phyloP scores from a whole-genome alignment of 345 rosid genomes.

The Populus pruinosa region DNA sequence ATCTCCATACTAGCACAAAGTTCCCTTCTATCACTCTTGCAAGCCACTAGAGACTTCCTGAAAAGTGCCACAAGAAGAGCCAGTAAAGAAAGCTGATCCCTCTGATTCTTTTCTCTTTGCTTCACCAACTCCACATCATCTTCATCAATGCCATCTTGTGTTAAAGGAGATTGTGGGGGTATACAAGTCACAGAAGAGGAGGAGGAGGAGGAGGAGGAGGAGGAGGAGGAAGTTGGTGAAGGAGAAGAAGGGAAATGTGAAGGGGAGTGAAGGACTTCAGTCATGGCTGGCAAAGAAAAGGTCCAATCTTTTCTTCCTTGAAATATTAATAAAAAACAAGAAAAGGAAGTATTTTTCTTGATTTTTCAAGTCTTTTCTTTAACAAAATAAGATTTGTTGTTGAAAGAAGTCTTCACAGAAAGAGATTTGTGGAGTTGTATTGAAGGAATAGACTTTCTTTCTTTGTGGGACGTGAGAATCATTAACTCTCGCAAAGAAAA shows the following conservation, averaged over 20 bases:
- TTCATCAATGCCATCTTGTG: constrained; percentile 12
- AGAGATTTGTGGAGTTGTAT: constrained; percentile 33
- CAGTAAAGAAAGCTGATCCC: constrained; percentile 31
- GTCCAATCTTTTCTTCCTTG: constrained; percentile 5
- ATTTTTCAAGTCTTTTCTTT: background rate
- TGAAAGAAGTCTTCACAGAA: background rate
- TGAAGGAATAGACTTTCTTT: constrained; percentile 30
- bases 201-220: constrained; percentile 34
- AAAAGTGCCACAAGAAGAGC: constrained; percentile 22
- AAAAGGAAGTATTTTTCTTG: background rate
- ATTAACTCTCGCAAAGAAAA: constrained; percentile 20
- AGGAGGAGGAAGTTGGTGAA: constrained; percentile 14
- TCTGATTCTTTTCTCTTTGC: constrained; percentile 10
- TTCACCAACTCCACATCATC: constrained; percentile 15
- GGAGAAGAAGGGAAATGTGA: constrained; percentile 58
- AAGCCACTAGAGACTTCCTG: constrained; percentile 30
- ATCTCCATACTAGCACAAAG: constrained; percentile 31
- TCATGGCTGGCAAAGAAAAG: constrained; percentile 50
- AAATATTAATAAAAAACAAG: constrained; percentile 1
- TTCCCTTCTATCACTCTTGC: constrained; percentile 24
- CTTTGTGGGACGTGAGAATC: constrained; percentile 34
- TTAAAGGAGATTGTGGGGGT: constrained; percentile 19
- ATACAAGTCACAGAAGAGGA: constrained; percentile 33
- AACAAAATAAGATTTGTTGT: constrained; percentile 13
- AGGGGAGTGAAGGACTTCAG: constrained; percentile 58